Base-by-base conservation (phyloP, 768 basidiomycete genomes). In the Mycena crocata region DNA sequence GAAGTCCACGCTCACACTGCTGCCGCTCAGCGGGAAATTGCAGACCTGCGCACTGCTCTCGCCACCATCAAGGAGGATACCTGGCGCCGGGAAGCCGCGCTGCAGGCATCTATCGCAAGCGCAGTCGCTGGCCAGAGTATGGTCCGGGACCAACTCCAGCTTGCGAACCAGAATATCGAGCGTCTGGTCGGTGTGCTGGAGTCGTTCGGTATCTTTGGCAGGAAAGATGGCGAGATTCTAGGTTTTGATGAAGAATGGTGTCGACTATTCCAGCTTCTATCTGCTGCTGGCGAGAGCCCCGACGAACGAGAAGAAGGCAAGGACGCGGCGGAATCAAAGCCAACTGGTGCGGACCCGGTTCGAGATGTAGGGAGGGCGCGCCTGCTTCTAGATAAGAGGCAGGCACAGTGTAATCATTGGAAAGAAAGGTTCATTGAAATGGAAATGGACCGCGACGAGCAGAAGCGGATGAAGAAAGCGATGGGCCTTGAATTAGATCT, bases 1-100 rank as follows among this genome's bases (percentile, higher is more conserved):
- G 48, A 62, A 37, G 45, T 62, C 28, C 32, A 45, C 10, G 60
- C 48, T 28, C 49, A 37, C 59, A 49, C 48, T 23, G 52, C 59
- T 30, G 66, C 66, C 15, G 54, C 66, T 15, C 32, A 35, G 40
- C 21, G 35, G 17, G 54, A 66, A 23, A 17, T 21, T 35, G 46
- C 39, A 21, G 28, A 26, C n/a, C 32, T 66, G 17, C 64, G 57
- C 39, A 40, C 55, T 1, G 19, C 23, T 14, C 39, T 63, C 9
- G 54, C 54, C 9, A 19, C 35, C 4, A 5, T 26, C 35, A 39
- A 6, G 23, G 51, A 30, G 24, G 37, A 34, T 35, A 34, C 62
- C 0, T 45, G 26, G 10, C 46, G 35, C 12, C 62, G 62, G 28
- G 46, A 64, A 26, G 34, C 40, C 10, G 15, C 24, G 12, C 26